Conservation (phyloP, 2,329 filamentous ascomycete genomes). For the Calonectria montana region DNA sequence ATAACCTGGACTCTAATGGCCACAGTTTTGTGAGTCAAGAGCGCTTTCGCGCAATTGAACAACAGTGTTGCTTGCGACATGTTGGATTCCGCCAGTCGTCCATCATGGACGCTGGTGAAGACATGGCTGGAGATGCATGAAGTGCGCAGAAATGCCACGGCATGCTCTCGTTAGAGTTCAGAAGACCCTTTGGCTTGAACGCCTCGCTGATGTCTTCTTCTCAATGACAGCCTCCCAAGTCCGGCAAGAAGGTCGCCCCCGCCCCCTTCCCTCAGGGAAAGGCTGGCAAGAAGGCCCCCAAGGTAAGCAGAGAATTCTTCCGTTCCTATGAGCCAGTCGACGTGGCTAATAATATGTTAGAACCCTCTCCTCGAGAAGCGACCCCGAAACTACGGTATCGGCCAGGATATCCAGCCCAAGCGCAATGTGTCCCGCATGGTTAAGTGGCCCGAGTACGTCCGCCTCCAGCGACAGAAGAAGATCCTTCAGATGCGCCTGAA, state of each 20-base stretch:
- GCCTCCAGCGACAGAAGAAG: conserved; percentile 93
- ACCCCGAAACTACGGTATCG: conserved; percentile 96
- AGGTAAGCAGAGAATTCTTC: conserved; percentile 73
- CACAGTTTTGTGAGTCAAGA: conserved; percentile 52
- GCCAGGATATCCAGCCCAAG: conserved; percentile 97
- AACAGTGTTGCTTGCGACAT: conserved; percentile 46
- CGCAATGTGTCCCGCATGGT: conserved; percentile 98
- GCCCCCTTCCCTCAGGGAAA: conserved; percentile 97
- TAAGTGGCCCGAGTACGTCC: conserved; percentile 99
- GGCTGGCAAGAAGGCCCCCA: conserved; percentile 95
- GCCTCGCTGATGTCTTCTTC: conserved; percentile 97
- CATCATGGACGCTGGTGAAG: conserved; percentile 60
- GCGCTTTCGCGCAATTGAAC: conserved; percentile 49
- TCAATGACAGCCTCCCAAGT: conserved; percentile 99
- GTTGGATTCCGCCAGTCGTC: conserved; percentile 50
- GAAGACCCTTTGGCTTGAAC: conserved; percentile 83
- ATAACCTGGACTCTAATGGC: conserved; percentile 52
- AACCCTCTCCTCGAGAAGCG: conserved; percentile 99
- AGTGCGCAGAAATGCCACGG: conserved; percentile 66
- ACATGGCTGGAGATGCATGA: conserved; percentile 72
- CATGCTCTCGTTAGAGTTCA: conserved; percentile 89
- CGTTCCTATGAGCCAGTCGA: neutral
- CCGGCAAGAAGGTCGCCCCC: conserved; percentile 96
- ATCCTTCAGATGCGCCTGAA: conserved; percentile 98
- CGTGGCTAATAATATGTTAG: conserved; percentile 57